phyloP scores from a whole-genome alignment of 2,329 filamentous ascomycete genomes.

The Trichophyton benhamiae region DNA sequence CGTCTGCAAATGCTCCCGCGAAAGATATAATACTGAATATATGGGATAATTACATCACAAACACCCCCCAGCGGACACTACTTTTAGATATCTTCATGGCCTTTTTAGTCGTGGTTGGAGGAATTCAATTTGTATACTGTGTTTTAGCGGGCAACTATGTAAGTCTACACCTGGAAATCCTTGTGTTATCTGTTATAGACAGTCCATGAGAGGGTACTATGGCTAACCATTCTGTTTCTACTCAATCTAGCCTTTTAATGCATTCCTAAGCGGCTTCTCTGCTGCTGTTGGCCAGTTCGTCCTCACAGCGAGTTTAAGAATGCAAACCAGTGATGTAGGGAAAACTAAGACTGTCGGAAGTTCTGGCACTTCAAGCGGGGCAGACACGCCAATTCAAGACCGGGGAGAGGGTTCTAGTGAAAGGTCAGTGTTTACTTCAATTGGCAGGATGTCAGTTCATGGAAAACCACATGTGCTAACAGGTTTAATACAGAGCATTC shows the following conservation, averaged over 20 bases:
- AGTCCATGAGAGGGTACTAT: neutral
- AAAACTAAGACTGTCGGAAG: conserved; percentile 40
- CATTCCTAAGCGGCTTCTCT: conserved; percentile 88
- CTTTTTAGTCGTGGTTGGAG: conserved; percentile 75
- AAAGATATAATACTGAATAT: conserved; percentile 55
- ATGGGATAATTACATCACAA: conserved; percentile 63
- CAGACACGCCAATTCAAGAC: conserved; percentile 12
- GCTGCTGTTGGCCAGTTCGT: conserved; percentile 97
- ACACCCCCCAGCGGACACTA: conserved; percentile 82
- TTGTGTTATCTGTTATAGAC: neutral
- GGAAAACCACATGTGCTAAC: neutral
- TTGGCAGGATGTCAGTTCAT: neutral
- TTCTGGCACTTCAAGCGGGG: conserved; percentile 15
- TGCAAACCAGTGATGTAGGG: conserved; percentile 68
- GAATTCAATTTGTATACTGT: conserved; percentile 88
- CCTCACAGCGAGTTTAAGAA: conserved; percentile 75
- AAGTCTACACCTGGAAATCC: conserved; percentile 32
- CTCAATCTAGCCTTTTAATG: conserved; percentile 74
- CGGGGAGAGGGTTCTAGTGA: conserved; percentile 26
- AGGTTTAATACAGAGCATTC: conserved; percentile 55
- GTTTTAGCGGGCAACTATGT: conserved; percentile 89
- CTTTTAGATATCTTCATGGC: conserved; percentile 82
- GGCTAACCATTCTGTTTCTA: neutral
- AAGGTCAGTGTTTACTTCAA: conserved; percentile 19
- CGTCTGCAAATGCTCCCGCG: conserved; percentile 29